These are phyloP conservation scores for Solanum hybrid DNA, from an alignment of 305 asterid species.

Conservation along the genomic window DNA sequence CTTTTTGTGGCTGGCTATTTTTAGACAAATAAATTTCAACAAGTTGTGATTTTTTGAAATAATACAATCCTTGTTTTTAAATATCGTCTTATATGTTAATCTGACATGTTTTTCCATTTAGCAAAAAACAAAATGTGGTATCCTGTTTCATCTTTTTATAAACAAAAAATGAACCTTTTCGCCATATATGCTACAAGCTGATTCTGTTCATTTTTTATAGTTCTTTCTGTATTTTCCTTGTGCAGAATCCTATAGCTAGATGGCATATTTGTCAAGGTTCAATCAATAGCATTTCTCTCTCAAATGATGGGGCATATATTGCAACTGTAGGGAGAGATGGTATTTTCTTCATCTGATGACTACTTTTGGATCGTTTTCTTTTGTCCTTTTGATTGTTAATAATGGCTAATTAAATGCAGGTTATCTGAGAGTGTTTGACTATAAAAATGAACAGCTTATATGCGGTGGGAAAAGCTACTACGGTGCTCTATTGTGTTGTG, in stretches of 20 bases:
- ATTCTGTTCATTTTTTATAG: not conserved
- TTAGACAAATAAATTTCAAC: not conserved
- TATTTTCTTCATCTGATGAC: constrained; percentile 29
- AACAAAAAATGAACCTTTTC: not conserved
- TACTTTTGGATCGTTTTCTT: constrained; percentile 13
- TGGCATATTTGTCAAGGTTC: constrained; percentile 99
- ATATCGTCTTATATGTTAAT: not conserved
- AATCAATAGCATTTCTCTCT: constrained; percentile 75
- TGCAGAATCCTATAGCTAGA: constrained; percentile 96
- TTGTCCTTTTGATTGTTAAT: not conserved
- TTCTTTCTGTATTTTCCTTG: not conserved
- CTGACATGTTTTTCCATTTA: not conserved
- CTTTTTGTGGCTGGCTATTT: not conserved
- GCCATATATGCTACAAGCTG: not conserved
- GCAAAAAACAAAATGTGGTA: not conserved
- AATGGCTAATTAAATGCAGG: constrained; percentile 47
- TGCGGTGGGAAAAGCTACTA: constrained; percentile 98
- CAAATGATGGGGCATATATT: constrained; percentile 78
- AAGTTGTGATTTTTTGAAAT: not conserved
- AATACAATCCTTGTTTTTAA: not conserved
- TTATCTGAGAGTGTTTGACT: constrained; percentile 87
- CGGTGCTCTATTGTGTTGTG: constrained; percentile 92
- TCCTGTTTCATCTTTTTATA: not conserved
- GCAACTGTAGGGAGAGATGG: constrained; percentile 99
- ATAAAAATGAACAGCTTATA: constrained; percentile 70